Percentiles rank a stretch among this genome's conserved stretches.
Evolutionary conservation across 768 basidiomycete species (phyloP).

Genomic region (Galerina marginata): DNA sequence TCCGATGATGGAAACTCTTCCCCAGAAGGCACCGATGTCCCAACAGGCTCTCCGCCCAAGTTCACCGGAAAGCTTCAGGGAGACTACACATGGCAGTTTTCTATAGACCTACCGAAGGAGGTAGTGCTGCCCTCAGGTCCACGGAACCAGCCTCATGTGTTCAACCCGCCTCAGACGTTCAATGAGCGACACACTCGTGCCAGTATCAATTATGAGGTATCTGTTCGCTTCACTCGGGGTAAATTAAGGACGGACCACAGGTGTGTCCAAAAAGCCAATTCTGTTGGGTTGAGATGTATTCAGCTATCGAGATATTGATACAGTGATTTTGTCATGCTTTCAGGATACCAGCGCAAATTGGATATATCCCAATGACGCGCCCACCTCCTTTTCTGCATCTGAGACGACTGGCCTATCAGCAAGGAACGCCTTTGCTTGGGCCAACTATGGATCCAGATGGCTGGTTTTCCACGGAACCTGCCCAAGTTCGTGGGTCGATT

Average conservation of each 20-base stretch:
- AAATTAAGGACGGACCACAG: slow-evolving; percentile 37
- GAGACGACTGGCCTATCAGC: slow-evolving; percentile 41
- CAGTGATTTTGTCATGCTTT: background rate
- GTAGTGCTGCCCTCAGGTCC: slow-evolving; percentile 27
- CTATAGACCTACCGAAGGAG: slow-evolving; percentile 44
- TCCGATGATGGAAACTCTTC: slow-evolving; percentile 1
- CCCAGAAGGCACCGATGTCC: background rate
- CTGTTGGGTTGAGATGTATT: no score
- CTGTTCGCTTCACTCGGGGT: slow-evolving; percentile 35
- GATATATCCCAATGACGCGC: slow-evolving; percentile 39
- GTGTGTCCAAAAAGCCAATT: slow-evolving; percentile 24
- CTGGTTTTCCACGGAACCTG: slow-evolving; percentile 37
- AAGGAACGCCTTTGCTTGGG: slow-evolving; percentile 37
- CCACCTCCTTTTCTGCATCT: slow-evolving; percentile 37
- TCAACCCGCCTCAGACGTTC: slow-evolving; percentile 44
- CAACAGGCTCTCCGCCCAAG: slow-evolving; percentile 2
- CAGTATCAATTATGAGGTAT: slow-evolving; percentile 41
- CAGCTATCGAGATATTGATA: background rate
- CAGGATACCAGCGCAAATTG: slow-evolving; percentile 36
- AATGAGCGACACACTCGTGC: slow-evolving; percentile 42
- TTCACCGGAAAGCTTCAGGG: slow-evolving; percentile 39
- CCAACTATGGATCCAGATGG: slow-evolving; percentile 46
- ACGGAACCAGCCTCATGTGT: slow-evolving; percentile 26
- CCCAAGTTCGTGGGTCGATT: slow-evolving; percentile 33
- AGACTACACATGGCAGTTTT: slow-evolving; percentile 42